Evolutionary conservation across 2,329 filamentous ascomycete species (phyloP), one percentile per base, ranked within the genome.

Genomic region (Aspergillus sp.): DNA sequence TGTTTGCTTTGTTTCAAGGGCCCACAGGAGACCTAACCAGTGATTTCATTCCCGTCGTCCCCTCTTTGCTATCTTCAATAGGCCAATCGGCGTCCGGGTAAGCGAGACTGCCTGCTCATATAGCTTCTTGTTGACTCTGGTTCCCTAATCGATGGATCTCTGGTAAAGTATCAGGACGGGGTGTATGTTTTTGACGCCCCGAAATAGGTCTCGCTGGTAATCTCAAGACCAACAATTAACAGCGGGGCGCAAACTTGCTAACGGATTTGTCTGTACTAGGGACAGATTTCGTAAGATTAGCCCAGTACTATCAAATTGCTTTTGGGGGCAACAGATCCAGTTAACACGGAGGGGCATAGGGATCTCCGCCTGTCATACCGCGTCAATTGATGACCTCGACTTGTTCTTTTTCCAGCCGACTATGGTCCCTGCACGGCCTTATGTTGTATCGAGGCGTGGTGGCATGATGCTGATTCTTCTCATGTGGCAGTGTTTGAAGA

Each of bases 181-280:
- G 54, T 60, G 25, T 67, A 53, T 48, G 31, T 55, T 7, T 67
- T 67, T 50, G 59, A 65, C 7, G 63, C 65, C 3, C 65, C 65
- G 3, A 55, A 59, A 22, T 1, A 46, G 9, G 53, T 67, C 5
- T 51, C 31, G 19, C 4, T 41, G 58, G 65, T 65, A 59, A 50
- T 54, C 23, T 28, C 11, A 19, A 17, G 46, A 11, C 34, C 31
- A 2, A 8, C 22, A 0, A 50, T 30, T 28, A 30, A 50, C 30
- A 34, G 30, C 30, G 30, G 30, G 30, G 19, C 30, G 30, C 30
- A 34, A 11, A 7, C 11, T 50, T 30, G 23, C 48, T 50, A 50
- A 50, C 48, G 23, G 9, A 30, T 2, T 15, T 34, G 9, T 28
- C 48, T 19, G 25, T 28, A 30, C n/a, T 13, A 64, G 59, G 48